A percentile compares a stretch with the other conserved stretches of the same genome.
Evolutionary conservation across 257 asterid genomes (phyloP).

Genomic region (Scutellaria minor): DNA sequence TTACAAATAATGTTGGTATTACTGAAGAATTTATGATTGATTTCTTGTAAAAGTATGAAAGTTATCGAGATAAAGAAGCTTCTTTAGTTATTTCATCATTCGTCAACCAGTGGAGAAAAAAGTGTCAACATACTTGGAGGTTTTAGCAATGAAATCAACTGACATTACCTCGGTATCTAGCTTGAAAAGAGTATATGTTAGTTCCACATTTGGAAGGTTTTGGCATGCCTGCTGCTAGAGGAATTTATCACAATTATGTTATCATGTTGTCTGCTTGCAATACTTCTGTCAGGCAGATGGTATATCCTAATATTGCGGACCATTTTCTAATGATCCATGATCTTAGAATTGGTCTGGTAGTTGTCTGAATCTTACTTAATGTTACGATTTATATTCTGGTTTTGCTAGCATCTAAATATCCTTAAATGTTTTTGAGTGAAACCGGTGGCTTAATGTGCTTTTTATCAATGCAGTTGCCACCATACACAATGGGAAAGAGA

Average conservation of each 20-base stretch:
- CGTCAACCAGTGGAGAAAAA: constrained; percentile 4
- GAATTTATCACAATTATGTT: constrained; percentile 4
- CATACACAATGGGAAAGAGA: constrained; percentile 75
- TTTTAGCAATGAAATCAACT: neutral
- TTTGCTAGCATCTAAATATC: constrained; percentile 13
- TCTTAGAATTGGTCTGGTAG: constrained; percentile 16
- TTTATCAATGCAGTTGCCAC: constrained; percentile 60
- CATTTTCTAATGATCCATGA: constrained; percentile 12
- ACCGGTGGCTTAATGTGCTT: constrained; percentile 28
- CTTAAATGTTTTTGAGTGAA: neutral
- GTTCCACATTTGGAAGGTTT: constrained; percentile 10
- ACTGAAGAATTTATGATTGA: neutral
- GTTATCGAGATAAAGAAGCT: neutral
- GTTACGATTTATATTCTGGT: constrained; percentile 23
- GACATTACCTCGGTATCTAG: neutral
- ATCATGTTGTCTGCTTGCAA: neutral
- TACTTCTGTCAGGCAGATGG: neutral
- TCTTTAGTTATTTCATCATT: neutral
- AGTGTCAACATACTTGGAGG: neutral
- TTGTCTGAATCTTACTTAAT: neutral
- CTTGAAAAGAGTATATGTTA: constrained; percentile 14
- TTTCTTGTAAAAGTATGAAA: neutral
- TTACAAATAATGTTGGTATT: neutral
- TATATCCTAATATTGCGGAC: constrained; percentile 1
- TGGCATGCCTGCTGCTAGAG: constrained; percentile 1